A percentile compares a stretch with the other conserved stretches of the same genome.
Conservation (phyloP, 2,329 filamentous ascomycete genomes). For the Neurospora sp. region DNA sequence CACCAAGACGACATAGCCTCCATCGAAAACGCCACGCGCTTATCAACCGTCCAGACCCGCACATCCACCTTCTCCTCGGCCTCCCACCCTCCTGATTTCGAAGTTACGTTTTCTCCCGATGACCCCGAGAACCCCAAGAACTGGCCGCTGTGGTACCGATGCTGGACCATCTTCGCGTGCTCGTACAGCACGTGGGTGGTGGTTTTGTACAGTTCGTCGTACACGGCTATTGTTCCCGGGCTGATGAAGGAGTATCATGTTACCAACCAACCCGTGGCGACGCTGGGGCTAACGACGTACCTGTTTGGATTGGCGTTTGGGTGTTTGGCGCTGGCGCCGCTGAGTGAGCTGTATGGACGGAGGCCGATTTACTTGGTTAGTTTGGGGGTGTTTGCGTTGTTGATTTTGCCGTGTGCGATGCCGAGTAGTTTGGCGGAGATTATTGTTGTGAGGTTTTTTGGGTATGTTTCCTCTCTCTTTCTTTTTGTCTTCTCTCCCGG, state of each 20-base stretch:
- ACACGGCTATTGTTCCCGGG: slow-evolving; percentile 58
- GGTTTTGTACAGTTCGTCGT: slow-evolving; percentile 60
- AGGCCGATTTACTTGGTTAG: slow-evolving; percentile 55
- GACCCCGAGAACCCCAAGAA: slow-evolving; percentile 57
- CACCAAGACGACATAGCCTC: slow-evolving; percentile 2
- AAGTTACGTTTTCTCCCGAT: slow-evolving; percentile 55
- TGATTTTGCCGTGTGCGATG: slow-evolving; percentile 61
- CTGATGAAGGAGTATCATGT: slow-evolving; percentile 56
- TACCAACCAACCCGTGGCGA: slow-evolving; percentile 41
- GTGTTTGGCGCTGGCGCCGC: slow-evolving; percentile 60
- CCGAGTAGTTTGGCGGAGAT: slow-evolving; percentile 54
- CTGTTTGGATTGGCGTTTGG: slow-evolving; percentile 61
- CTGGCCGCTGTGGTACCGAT: slow-evolving; percentile 46
- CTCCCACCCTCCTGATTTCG: slow-evolving; percentile 44
- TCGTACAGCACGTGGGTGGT: slow-evolving; percentile 33
- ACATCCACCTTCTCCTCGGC: slow-evolving; percentile 29
- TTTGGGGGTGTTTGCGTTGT: slow-evolving; percentile 49
- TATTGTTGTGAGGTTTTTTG: slow-evolving; percentile 59
- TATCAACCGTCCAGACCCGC: slow-evolving; percentile 27
- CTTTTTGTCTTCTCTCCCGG: background rate
- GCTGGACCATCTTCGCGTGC: slow-evolving; percentile 30
- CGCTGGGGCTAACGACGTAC: slow-evolving; percentile 66
- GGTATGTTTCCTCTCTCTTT: slow-evolving; percentile 25
- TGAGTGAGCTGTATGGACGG: slow-evolving; percentile 58
- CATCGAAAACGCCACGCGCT: slow-evolving; percentile 17